Evolutionary conservation across 2,329 filamentous ascomycete species (phyloP).

Genomic region (Cryoendolithus antarcticus): DNA sequence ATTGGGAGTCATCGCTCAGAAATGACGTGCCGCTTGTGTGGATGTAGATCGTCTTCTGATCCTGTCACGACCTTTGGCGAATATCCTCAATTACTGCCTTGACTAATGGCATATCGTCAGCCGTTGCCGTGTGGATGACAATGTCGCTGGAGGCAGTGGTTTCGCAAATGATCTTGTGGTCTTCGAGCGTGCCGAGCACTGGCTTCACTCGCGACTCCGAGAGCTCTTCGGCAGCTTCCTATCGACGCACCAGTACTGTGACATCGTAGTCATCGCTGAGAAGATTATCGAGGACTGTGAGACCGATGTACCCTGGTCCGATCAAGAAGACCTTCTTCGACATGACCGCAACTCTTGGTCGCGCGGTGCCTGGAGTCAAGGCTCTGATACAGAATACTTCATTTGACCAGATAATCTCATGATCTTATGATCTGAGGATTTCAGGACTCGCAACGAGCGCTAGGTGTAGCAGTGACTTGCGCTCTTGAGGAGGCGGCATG

Average conservation of each 20-base stretch:
- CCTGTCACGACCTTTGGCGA: constrained; percentile 22
- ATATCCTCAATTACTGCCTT: constrained; percentile 34
- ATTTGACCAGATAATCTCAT: too few relatives aligned
- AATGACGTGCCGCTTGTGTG: constrained; percentile 36
- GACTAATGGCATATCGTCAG: constrained; percentile 36
- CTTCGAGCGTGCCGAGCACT: constrained; percentile 29
- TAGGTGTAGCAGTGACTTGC: too few relatives aligned
- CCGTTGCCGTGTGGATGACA: constrained; percentile 37
- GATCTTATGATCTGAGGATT: too few relatives aligned
- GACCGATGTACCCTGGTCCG: constrained; percentile 38
- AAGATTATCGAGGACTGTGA: constrained; percentile 34
- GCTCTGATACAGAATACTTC: too few relatives aligned
- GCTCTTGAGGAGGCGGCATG: constrained; percentile 3
- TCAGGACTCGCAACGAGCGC: too few relatives aligned
- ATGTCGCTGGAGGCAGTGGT: constrained; percentile 29
- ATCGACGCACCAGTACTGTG: constrained; percentile 28
- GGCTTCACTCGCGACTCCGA: constrained; percentile 25
- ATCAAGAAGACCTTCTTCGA: constrained; percentile 29
- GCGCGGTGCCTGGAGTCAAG: too few relatives aligned
- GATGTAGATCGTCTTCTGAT: constrained; percentile 33
- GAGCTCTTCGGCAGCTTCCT: constrained; percentile 25
- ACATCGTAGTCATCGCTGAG: constrained; percentile 30
- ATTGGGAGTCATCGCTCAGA: constrained; percentile 26
- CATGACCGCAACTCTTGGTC: too few relatives aligned
- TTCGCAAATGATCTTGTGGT: constrained; percentile 29